phyloP scores from a whole-genome alignment of 441 rosid species.

The Daphne laureola region DNA sequence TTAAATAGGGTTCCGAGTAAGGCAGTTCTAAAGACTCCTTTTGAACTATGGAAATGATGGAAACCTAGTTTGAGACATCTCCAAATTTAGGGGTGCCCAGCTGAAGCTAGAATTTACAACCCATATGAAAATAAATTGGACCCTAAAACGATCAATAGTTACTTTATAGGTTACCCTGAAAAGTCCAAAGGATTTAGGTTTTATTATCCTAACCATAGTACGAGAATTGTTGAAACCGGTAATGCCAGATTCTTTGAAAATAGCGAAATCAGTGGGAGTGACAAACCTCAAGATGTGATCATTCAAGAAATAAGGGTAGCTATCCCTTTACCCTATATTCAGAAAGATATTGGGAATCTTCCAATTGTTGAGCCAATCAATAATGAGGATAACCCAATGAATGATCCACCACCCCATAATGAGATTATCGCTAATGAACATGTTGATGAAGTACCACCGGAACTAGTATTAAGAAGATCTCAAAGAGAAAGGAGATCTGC shows the following conservation, averaged over 20 bases:
- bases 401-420: no score
- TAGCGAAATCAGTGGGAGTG: background rate
- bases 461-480: no score
- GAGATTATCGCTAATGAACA: no score
- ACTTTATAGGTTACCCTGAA: background rate
- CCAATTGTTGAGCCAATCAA: no score
- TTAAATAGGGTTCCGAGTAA: constrained; percentile 11
- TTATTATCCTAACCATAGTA: background rate
- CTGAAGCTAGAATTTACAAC: background rate
- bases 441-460: no score
- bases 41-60: no score
- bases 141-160: background rate
- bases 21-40: background rate
- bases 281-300: background rate
- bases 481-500: no score
- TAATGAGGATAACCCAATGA: no score
- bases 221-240: background rate
- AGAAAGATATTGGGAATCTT: no score
- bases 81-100: background rate
- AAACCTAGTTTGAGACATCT: background rate
- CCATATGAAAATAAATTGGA: constrained; percentile 3
- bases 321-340: no score
- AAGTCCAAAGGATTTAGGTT: background rate
- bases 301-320: background rate
- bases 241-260: background rate